Conservation (phyloP, 2,329 filamentous ascomycete genomes). For the Colletotrichum brevisporum region DNA sequence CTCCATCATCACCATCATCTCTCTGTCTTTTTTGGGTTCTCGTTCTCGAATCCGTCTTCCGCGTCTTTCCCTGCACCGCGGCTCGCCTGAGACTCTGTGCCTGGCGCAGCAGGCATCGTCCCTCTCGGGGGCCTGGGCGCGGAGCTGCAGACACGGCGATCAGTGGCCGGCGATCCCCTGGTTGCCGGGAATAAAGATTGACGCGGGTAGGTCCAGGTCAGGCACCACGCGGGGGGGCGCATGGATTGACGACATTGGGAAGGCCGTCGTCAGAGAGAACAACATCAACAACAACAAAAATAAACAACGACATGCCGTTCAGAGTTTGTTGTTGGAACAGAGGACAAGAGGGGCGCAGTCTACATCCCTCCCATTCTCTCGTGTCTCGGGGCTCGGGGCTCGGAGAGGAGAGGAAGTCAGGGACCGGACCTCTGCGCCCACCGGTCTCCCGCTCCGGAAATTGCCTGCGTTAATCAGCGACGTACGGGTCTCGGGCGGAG, state of each 20-base stretch:
- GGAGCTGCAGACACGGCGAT: constrained; percentile 27
- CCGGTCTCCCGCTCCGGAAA: too few relatives aligned
- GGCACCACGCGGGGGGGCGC: background rate
- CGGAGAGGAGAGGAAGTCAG: too few relatives aligned
- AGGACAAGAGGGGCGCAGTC: too few relatives aligned
- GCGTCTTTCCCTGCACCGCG: background rate
- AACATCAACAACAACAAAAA: background rate
- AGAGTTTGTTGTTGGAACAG: too few relatives aligned
- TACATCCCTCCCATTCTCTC: background rate
- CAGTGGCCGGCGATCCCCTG: background rate
- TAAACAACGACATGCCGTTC: too few relatives aligned
- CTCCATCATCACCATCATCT: too few relatives aligned
- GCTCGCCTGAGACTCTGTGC: constrained; percentile 15
- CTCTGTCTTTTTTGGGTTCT: too few relatives aligned
- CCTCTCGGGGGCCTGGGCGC: background rate
- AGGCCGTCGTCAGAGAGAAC: background rate
- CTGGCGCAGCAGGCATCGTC: constrained; percentile 37
- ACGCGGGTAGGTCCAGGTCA: background rate
- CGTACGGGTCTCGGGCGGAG: too few relatives aligned
- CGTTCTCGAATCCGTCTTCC: background rate
- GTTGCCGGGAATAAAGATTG: background rate
- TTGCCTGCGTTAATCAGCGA: too few relatives aligned
- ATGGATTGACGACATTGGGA: background rate
- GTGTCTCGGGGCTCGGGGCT: constrained; percentile 10
- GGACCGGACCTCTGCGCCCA: background rate